phyloP scores from a whole-genome alignment of 2,329 filamentous ascomycete genomes.

The Cadophora luteo-olivacea region DNA sequence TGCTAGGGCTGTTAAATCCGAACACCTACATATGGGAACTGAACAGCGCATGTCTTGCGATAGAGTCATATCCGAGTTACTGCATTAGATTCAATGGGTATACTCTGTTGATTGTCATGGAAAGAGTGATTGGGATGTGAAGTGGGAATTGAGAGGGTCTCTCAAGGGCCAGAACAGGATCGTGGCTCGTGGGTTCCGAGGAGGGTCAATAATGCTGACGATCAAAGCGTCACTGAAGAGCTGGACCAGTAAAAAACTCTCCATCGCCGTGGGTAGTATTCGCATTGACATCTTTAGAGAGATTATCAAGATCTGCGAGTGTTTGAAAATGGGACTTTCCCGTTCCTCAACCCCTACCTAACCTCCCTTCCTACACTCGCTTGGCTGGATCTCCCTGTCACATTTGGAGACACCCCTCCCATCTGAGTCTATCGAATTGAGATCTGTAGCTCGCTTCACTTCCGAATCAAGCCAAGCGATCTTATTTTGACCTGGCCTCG shows the following conservation, averaged over 20 bases:
- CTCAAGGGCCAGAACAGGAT: not conserved
- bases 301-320: not conserved
- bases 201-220: not conserved
- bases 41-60: not conserved
- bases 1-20: slow-evolving; percentile 4
- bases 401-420: not conserved
- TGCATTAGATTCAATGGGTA: not conserved
- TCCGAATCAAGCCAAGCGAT: too few species aligned
- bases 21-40: not conserved
- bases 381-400: not conserved
- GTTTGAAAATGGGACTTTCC: not conserved
- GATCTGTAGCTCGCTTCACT: not conserved
- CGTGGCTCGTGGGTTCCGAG: not conserved
- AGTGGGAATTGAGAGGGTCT: not conserved
- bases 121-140: not conserved
- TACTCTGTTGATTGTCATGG: not conserved
- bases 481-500: too few species aligned
- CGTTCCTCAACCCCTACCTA: not conserved
- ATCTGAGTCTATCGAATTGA: not conserved
- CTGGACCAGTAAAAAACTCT: not conserved
- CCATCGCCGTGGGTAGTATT: not conserved
- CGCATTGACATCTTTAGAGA: not conserved
- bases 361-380: not conserved
- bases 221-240: not conserved
- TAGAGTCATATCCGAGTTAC: not conserved